A percentile compares a stretch with the other conserved stretches of the same genome.
These are phyloP conservation scores for Aspergillus sclerotiicarbonarius DNA, from an alignment of 495 filamentous ascomycete species.

Conservation along the genomic window DNA sequence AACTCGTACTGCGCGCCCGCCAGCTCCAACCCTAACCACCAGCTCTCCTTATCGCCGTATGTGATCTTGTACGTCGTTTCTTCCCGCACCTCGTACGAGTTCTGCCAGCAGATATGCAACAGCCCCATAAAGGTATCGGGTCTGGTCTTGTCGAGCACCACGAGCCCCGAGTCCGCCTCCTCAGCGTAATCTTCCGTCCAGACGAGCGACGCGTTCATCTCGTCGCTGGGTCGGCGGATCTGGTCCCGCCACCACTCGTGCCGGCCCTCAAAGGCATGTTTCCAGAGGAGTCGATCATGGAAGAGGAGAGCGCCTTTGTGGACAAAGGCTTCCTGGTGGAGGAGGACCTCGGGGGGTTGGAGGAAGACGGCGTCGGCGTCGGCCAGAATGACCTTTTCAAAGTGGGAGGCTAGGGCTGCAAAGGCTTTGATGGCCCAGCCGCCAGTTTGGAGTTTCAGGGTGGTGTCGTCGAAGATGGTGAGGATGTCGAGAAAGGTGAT, in stretches of 20 bases:
- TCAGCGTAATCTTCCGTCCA: conserved; percentile 12
- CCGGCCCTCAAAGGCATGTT: neutral
- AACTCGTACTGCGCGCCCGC: conserved; percentile 6
- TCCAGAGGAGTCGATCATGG: conserved; percentile 13
- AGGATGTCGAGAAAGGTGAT: conserved; percentile 10
- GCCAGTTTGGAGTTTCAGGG: conserved; percentile 4
- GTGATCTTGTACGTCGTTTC: conserved; percentile 12
- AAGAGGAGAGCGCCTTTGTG: conserved; percentile 8
- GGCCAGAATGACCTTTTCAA: conserved; percentile 10
- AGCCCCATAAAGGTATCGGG: neutral
- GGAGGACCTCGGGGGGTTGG: conserved; percentile 12
- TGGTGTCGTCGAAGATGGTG: conserved; percentile 9
- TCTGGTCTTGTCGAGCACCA: conserved; percentile 7
- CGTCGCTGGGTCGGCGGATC: conserved; percentile 5
- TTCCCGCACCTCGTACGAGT: conserved; percentile 8
- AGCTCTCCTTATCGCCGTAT: conserved; percentile 11
- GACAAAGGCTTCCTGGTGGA: conserved; percentile 4
- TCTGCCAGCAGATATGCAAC: conserved; percentile 12
- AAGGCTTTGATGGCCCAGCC: conserved; percentile 13
- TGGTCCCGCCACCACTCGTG: conserved; percentile 6
- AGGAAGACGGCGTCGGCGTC: conserved; percentile 12
- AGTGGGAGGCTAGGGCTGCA: conserved; percentile 8
- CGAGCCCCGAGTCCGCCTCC: conserved; percentile 11
- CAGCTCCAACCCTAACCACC: conserved; percentile 13
- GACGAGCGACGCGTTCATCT: conserved; percentile 3